Base-by-base conservation (phyloP, 148 eudicot genomes). In the Pouteria glomerata region DNA sequence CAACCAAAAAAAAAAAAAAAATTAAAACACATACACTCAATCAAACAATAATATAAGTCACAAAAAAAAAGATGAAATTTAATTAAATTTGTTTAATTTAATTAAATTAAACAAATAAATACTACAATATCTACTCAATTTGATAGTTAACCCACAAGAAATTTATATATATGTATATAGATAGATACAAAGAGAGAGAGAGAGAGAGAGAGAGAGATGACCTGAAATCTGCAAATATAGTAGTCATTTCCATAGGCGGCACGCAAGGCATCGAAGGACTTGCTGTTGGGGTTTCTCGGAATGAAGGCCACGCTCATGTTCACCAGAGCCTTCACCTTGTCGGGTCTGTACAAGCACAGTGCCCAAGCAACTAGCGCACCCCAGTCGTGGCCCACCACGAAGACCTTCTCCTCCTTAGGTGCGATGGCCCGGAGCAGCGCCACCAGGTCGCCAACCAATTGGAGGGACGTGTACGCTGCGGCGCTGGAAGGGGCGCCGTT, bases 221-320 rank as follows among this genome's bases (percentile, higher is more conserved):
- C 85, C 83, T 84, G 87, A 64, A 81, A 81, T 72, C 87, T 84
- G 81, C 68, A 61, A 21, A 84, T 76, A 47, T 84, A 84, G 74
- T 84, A 81, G 33, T 84, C 85, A 14, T 74, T 67, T 6, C 87
- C 85, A 34, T 81, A 79, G 19, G 63, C 74, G 15, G 74, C 76
- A 0, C 66, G 72, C 76, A 84, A 33, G 0, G 48, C 57, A 27
- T 74, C 79, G 2, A 74, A 0, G 0, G 82, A 81, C 75, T 66
- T 81, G 35, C 16, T 30, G 10, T 16, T 64, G 2, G 85, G 81
- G 69, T 71, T 81, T 31, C 87, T 70, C 15, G 60, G 73, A 24
- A 61, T 15, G 34, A 79, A 84, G 2, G 29, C 72, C 69, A 79
- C 83, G 29, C 85, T 84, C 79, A 84, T 31, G 26, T 67, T 76